These are phyloP conservation scores for Punctularia strigosozonata DNA, from an alignment of 768 basidiomycete species.

Conservation along the genomic window DNA sequence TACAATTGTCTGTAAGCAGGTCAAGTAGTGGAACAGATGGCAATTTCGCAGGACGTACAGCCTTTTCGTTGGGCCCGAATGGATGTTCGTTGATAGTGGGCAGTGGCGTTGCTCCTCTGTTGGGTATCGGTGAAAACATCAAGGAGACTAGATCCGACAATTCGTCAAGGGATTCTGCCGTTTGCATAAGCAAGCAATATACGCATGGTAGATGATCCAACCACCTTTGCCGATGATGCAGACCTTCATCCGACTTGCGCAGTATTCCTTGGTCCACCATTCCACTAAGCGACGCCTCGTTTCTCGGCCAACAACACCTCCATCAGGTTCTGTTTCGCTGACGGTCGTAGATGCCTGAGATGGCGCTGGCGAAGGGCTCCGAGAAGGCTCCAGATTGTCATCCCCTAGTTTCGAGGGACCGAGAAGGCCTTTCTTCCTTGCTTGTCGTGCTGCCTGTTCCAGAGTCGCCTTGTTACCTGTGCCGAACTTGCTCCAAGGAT, in stretches of 20 bases:
- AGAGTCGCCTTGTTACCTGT: constrained; percentile 74
- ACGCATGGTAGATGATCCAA: not conserved
- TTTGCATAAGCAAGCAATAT: not conserved
- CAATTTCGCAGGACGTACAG: constrained; percentile 34
- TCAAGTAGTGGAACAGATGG: constrained; percentile 9
- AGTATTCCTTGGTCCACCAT: constrained; percentile 80
- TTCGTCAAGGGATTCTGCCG: constrained; percentile 63
- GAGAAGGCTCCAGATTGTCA: constrained; percentile 36
- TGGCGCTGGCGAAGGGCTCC: constrained; percentile 46
- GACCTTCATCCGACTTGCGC: constrained; percentile 70
- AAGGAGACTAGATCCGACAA: constrained; percentile 48
- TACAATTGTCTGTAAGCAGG: constrained; percentile 51
- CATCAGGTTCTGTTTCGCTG: constrained; percentile 59
- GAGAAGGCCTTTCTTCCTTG: constrained; percentile 38
- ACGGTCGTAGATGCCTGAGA: constrained; percentile 39
- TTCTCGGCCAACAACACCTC: constrained; percentile 70
- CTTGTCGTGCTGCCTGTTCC: constrained; percentile 44
- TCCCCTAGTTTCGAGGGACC: not conserved
- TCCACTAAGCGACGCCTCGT: constrained; percentile 67
- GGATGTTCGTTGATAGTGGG: constrained; percentile 65
- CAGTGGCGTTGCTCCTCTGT: constrained; percentile 46
- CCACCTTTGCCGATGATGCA: constrained; percentile 73
- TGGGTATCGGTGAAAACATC: constrained; percentile 62
- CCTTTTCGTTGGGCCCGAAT: constrained; percentile 58
- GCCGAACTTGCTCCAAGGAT: constrained; percentile 88